Percentiles rank a stretch among this genome's conserved stretches.
phyloP scores from a whole-genome alignment of 352 stramenopile species.

The Phytophthora cactorum region DNA sequence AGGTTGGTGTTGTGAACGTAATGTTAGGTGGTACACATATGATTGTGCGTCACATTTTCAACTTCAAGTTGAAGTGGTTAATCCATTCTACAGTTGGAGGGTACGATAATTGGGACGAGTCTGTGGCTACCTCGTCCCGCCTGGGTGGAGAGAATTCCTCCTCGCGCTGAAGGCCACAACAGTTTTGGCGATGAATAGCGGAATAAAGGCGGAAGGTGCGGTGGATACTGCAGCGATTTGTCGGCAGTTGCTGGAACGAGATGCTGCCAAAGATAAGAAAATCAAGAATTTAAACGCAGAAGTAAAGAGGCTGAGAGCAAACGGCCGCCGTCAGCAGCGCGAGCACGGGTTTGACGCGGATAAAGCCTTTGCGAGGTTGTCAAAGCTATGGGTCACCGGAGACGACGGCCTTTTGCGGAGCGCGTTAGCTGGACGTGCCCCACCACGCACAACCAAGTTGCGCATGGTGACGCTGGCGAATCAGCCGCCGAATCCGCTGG shows the following conservation, averaged over 20 bases:
- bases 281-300: not conserved
- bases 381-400: not conserved
- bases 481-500: not conserved
- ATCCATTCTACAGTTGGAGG: not conserved
- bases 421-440: not conserved
- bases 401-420: not conserved
- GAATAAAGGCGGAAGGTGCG: not conserved
- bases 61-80: slow-evolving; percentile 2
- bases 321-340: not conserved
- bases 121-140: not conserved
- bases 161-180: not conserved
- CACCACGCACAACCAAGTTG: not conserved
- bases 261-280: not conserved
- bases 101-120: not conserved
- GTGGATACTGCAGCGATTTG: not conserved
- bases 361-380: not conserved
- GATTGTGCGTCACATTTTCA: not conserved
- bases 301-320: not conserved
- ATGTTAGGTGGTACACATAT: slow-evolving; percentile 5
- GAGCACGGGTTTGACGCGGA: not conserved
- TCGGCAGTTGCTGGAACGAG: not conserved
- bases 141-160: not conserved
- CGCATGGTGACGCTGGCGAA: not conserved
- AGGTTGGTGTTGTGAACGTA: not conserved
- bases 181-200: not conserved